phyloP scores from a whole-genome alignment of 2,329 filamentous ascomycete species.

The Colletotrichum shisoi region DNA sequence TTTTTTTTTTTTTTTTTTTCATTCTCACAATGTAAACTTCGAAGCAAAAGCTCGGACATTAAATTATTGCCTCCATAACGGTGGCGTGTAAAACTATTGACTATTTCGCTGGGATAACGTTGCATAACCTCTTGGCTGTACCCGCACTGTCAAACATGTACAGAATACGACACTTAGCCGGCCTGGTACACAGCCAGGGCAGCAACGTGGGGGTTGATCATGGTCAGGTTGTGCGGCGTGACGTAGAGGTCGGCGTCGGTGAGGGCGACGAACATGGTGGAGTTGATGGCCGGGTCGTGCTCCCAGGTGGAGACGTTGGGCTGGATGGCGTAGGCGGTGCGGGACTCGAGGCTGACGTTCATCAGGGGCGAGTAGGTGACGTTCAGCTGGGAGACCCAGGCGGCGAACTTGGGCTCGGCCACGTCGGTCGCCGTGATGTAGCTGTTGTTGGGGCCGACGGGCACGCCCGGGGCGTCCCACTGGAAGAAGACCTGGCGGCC shows the following conservation, averaged over 20 bases:
- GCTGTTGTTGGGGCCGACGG: constrained; percentile 81
- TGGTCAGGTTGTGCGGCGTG: constrained; percentile 77
- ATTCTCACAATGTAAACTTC: no score
- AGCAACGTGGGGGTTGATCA: constrained; percentile 78
- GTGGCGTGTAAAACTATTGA: no score
- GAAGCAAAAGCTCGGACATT: no score
- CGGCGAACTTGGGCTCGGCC: constrained; percentile 69
- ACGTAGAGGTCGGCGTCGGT: constrained; percentile 73
- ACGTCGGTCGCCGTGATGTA: constrained; percentile 74
- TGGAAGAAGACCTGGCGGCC: constrained; percentile 74
- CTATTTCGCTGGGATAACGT: no score
- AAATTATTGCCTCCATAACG: no score
- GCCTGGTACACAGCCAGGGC: constrained; percentile 80
- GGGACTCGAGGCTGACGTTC: constrained; percentile 57
- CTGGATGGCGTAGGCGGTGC: constrained; percentile 73
- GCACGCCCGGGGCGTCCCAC: constrained; percentile 75
- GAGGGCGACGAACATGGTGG: constrained; percentile 79
- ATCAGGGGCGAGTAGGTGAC: constrained; percentile 72
- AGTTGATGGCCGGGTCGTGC: constrained; percentile 75
- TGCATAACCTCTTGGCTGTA: no score
- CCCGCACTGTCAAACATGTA: no score
- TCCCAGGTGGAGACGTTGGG: constrained; percentile 73
- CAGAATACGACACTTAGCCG: no score
- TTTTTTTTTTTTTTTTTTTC: no score
- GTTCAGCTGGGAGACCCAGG: constrained; percentile 81